Evolutionary conservation across 129 eudicot genomes (phyloP).

Genomic region (Deinandra increscens): DNA sequence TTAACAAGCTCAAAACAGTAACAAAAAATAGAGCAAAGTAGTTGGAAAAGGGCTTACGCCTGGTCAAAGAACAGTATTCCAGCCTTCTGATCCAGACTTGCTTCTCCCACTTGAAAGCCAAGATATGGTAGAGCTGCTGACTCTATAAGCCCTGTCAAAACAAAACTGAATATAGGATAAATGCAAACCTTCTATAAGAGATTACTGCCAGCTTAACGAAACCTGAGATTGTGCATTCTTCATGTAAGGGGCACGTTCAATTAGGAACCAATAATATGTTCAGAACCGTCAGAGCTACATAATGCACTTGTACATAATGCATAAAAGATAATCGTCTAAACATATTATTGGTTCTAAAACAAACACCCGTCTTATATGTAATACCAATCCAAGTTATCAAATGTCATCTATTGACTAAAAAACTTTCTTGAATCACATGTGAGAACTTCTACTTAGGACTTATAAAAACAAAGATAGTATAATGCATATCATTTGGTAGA

Average conservation of each 20-base stretch:
- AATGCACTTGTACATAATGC: too few species aligned
- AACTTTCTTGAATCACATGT: constrained; percentile 2
- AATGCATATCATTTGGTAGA: constrained; percentile 9
- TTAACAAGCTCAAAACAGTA: constrained; percentile 9
- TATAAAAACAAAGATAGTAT: constrained; percentile 5
- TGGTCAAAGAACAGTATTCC: constrained; percentile 76
- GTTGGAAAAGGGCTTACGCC: constrained; percentile 46
- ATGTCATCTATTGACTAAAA: constrained; percentile 8
- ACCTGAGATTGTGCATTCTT: neutral
- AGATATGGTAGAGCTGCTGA: constrained; percentile 65
- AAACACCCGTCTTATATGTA: neutral
- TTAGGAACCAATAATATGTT: too few species aligned
- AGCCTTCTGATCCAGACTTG: constrained; percentile 85
- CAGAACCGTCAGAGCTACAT: too few species aligned
- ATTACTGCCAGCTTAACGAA: neutral
- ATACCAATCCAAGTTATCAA: neutral
- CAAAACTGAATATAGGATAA: constrained; percentile 87
- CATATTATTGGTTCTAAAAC: too few species aligned
- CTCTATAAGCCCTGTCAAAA: constrained; percentile 93
- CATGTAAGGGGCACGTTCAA: neutral
- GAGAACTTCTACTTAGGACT: constrained; percentile 10
- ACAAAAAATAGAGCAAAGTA: neutral
- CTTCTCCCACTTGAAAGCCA: constrained; percentile 61
- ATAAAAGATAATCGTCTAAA: too few species aligned
- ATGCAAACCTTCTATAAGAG: constrained; percentile 33